Evolutionary conservation across 1,284 basidiomycete species (phyloP).

Genomic region (Phlebopus sp.): DNA sequence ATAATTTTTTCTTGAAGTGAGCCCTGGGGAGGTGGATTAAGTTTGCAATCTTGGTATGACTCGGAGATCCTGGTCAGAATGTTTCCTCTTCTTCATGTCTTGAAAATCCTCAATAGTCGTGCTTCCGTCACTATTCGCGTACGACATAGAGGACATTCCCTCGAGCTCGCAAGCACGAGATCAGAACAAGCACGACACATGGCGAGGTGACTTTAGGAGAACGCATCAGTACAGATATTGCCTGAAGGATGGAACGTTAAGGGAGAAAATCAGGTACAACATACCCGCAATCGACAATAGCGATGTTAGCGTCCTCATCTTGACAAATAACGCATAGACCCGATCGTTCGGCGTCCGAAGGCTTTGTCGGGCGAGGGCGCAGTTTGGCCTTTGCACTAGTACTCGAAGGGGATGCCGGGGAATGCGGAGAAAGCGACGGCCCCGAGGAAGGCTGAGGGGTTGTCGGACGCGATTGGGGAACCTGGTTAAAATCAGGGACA

Average conservation of each 20-base stretch:
- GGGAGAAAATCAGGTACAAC: constrained; percentile 25
- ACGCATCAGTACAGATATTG: constrained; percentile 1
- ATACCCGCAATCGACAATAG: constrained; percentile 90
- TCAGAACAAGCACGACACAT: constrained; percentile 86
- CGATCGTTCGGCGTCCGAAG: constrained; percentile 52
- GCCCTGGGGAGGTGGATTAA: too few relatives aligned
- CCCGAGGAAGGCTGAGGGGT: constrained; percentile 11
- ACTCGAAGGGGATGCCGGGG: constrained; percentile 18
- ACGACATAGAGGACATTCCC: constrained; percentile 83
- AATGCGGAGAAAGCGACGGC: constrained; percentile 11
- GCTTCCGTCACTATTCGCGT: constrained; percentile 83
- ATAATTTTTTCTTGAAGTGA: too few relatives aligned
- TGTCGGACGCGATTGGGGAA: constrained; percentile 5
- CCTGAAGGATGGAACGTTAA: not conserved
- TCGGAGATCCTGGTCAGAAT: too few relatives aligned
- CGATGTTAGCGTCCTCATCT: constrained; percentile 88
- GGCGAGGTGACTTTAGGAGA: constrained; percentile 63
- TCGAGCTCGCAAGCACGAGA: constrained; percentile 73
- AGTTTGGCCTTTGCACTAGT: constrained; percentile 30
- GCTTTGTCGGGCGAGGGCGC: constrained; percentile 33
- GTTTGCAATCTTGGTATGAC: too few relatives aligned
- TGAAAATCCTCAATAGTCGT: constrained; percentile 78
- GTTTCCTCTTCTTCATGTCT: constrained; percentile 40
- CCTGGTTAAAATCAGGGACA: not conserved
- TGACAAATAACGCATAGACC: constrained; percentile 88